These are phyloP conservation scores for Pulveroboletus ravenelii DNA, from an alignment of 768 basidiomycete genomes.

Conservation along the genomic window DNA sequence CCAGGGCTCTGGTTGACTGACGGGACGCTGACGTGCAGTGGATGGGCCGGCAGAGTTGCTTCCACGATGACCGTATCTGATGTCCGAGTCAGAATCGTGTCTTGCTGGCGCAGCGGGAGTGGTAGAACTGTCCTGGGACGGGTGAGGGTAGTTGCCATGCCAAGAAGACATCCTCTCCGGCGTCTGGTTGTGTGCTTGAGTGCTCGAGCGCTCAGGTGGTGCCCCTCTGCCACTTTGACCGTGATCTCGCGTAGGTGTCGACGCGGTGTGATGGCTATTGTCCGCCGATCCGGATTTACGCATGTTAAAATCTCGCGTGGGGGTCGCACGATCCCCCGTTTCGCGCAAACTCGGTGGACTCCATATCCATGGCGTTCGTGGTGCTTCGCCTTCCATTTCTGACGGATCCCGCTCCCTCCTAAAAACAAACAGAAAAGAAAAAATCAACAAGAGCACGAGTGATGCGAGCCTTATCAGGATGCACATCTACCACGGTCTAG, in stretches of 20 bases:
- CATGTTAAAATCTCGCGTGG: slow-evolving; percentile 24
- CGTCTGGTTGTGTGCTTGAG: slow-evolving; percentile 18
- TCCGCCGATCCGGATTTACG: slow-evolving; percentile 25
- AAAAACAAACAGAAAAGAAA: slow-evolving; percentile 1
- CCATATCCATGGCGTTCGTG: slow-evolving; percentile 74
- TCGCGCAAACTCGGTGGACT: slow-evolving; percentile 45
- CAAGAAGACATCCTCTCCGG: slow-evolving; percentile 18
- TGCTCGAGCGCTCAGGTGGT: slow-evolving; percentile 10
- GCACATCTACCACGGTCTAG: not conserved
- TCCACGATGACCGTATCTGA: slow-evolving; percentile 6
- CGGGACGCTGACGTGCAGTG: slow-evolving; percentile 13
- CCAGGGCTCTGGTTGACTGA: slow-evolving; percentile 13
- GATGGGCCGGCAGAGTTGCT: slow-evolving; percentile 14
- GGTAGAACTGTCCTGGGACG: slow-evolving; percentile 12
- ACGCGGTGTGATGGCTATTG: not conserved
- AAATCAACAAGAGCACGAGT: not conserved
- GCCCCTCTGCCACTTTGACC: slow-evolving; percentile 14
- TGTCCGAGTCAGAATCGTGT: slow-evolving; percentile 22
- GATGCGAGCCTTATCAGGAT: slow-evolving; percentile 7
- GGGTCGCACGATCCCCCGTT: slow-evolving; percentile 24
- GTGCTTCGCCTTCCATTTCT: slow-evolving; percentile 34
- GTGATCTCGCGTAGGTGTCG: slow-evolving; percentile 23
- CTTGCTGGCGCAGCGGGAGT: slow-evolving; percentile 16
- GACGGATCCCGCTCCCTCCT: slow-evolving; percentile 26
- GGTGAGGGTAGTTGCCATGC: slow-evolving; percentile 18